phyloP scores from a whole-genome alignment of 176 grass and related monocot species.

The Avena eriantha region DNA sequence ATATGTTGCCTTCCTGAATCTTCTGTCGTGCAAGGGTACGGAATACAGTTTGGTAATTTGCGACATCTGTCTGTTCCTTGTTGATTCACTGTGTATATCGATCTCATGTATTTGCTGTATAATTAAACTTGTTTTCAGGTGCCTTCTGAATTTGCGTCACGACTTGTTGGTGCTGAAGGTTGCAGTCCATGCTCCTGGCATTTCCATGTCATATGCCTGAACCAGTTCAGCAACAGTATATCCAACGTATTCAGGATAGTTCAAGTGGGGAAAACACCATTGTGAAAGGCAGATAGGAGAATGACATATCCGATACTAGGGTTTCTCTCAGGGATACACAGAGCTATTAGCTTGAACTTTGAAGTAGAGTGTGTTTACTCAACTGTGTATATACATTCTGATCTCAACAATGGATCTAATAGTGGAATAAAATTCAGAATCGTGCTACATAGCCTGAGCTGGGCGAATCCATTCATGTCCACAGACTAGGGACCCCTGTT shows the following conservation, averaged over 20 bases:
- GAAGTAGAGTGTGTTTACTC: neutral
- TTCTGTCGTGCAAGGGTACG: neutral
- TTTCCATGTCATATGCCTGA: neutral
- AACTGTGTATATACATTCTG: neutral
- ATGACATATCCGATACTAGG: neutral
- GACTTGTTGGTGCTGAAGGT: neutral
- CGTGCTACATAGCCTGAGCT: neutral
- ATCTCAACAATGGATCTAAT: neutral
- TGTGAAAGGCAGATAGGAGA: neutral
- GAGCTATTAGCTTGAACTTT: neutral
- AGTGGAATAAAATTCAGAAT: neutral
- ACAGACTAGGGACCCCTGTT: neutral
- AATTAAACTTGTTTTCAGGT: slow-evolving; percentile 7
- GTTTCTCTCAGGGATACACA: neutral
- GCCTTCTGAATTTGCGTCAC: neutral
- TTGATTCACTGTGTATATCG: neutral
- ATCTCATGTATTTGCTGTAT: neutral
- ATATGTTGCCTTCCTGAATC: neutral
- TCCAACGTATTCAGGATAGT: neutral
- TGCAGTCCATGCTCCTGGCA: neutral
- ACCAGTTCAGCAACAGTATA: neutral
- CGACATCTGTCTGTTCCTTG: neutral
- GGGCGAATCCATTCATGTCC: neutral
- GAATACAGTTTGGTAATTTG: neutral
- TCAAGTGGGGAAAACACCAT: neutral